Evolutionary conservation across 2,329 filamentous ascomycete genomes (phyloP).

Genomic region (Pseudocercospora cruenta): DNA sequence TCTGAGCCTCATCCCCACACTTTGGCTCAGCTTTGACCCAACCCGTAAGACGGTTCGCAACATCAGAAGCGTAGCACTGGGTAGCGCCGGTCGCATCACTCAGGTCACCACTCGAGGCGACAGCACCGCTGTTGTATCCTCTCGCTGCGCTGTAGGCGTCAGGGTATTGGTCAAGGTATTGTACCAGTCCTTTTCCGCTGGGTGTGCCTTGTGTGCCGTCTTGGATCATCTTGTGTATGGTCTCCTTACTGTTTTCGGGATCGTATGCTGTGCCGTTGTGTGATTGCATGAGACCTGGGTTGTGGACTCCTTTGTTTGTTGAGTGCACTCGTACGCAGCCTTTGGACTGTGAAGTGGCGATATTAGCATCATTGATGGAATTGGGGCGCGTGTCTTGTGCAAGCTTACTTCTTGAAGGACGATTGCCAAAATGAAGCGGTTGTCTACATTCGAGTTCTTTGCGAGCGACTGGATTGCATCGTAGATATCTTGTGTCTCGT

Average conservation of each 20-base stretch:
- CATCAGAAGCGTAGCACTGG: constrained; percentile 56
- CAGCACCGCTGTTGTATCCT: constrained; percentile 37
- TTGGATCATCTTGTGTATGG: constrained; percentile 23
- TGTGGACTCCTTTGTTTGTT: constrained; percentile 19
- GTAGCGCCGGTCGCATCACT: constrained; percentile 51
- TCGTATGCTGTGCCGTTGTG: constrained; percentile 33
- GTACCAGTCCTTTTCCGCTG: constrained; percentile 21
- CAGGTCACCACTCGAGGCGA: constrained; percentile 42
- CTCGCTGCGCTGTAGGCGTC: constrained; percentile 42
- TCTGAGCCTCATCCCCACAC: constrained; percentile 16
- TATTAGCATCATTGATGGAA: background rate
- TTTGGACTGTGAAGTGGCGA: constrained; percentile 9
- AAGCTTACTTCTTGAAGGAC: constrained; percentile 17
- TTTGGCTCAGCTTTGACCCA: constrained; percentile 40
- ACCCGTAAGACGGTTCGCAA: constrained; percentile 54
- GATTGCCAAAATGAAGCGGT: constrained; percentile 23
- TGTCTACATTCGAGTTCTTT: constrained; percentile 24
- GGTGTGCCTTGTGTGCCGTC: constrained; percentile 25
- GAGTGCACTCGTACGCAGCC: constrained; percentile 20
- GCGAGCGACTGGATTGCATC: constrained; percentile 26
- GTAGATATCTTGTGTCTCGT: constrained; percentile 25
- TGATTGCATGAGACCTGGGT: constrained; percentile 24
- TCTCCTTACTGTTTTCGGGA: constrained; percentile 31
- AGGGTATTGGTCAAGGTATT: constrained; percentile 20
- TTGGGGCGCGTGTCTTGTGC: too few species aligned